phyloP scores from a whole-genome alignment of 495 filamentous ascomycete genomes.

The Aspergillus cavernicola region DNA sequence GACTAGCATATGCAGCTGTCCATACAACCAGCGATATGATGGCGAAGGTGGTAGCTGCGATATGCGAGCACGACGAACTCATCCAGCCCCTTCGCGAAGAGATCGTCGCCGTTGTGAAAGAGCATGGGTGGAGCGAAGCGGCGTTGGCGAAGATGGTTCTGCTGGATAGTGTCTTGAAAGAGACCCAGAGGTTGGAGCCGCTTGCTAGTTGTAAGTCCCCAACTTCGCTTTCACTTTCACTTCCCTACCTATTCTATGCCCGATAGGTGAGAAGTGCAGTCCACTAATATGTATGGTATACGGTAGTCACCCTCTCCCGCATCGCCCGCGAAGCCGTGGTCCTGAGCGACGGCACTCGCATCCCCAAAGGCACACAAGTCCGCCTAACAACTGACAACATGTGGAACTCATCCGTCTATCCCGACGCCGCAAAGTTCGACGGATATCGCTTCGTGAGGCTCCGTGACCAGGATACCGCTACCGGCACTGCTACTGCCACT shows the following conservation, averaged over 20 bases:
- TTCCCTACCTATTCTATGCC: too few relatives aligned
- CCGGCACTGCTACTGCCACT: too few relatives aligned
- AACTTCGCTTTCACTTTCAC: too few relatives aligned
- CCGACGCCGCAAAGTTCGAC: conserved; percentile 7
- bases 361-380: conserved; percentile 1
- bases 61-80: conserved; percentile 2
- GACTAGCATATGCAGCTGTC: neutral
- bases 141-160: conserved; percentile 10
- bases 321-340: neutral
- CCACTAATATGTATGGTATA: neutral
- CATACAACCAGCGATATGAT: conserved; percentile 14
- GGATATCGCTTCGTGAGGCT: conserved; percentile 3
- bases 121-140: neutral
- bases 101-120: neutral
- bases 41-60: neutral
- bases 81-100: conserved; percentile 8
- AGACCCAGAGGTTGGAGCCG: conserved; percentile 14
- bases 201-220: conserved; percentile 3
- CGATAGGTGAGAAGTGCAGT: too few relatives aligned
- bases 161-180: conserved; percentile 18
- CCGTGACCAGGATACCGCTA: neutral
- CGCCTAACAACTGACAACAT: neutral
- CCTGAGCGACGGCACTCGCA: neutral
- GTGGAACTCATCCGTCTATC: conserved; percentile 1
- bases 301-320: neutral